Evolutionary conservation across 305 asterid genomes (phyloP), one percentile per base, ranked within the genome.

Genomic region (Fraxinus ornus): DNA sequence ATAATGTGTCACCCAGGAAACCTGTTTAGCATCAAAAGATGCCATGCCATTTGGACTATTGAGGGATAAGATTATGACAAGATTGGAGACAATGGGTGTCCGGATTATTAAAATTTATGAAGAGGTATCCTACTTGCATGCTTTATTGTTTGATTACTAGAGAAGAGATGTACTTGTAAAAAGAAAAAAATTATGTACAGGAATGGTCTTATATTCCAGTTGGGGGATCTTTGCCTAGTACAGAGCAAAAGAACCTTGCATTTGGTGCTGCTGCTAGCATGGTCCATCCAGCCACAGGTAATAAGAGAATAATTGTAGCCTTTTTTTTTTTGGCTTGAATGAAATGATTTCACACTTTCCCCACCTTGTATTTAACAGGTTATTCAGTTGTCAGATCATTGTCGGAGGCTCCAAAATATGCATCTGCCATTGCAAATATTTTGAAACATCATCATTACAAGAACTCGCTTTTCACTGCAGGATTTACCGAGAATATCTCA

Each of bases 231-330:
- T 89, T 95, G 87, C 99, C 99, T 19, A 94, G 91, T 86, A 95
- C 98, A 1, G 97, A 90, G 89, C 99, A 95, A 86, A 93, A 91
- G 80, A 95, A 94, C 87, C 97, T 95, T 17, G 99, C 99, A 85
- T 95, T 95, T 84, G 99, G 99, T 77, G 99, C 99, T 85, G 99
- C 99, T 86, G 99, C 99, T 79, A 95, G 99, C 92, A 94, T 95
- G 99, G 97, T 95, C 80, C 99, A 95, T 88, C 99, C 99, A 33
- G 99, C 99, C 88, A 95, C 99, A 60, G 99, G 99, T 94, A 89
- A 86, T 41, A 13, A 37, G 70, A 52, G 19, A 79, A 47, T 4
- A 17, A 41, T 8, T 5, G 32, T 7, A 13, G 28, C 33, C 37
- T 36, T 75, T 26, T 74, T 74, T 0, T 26, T 68, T 79, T 75